Conservation (phyloP, 2,329 filamentous ascomycete species). For the Xylaria digitata region DNA sequence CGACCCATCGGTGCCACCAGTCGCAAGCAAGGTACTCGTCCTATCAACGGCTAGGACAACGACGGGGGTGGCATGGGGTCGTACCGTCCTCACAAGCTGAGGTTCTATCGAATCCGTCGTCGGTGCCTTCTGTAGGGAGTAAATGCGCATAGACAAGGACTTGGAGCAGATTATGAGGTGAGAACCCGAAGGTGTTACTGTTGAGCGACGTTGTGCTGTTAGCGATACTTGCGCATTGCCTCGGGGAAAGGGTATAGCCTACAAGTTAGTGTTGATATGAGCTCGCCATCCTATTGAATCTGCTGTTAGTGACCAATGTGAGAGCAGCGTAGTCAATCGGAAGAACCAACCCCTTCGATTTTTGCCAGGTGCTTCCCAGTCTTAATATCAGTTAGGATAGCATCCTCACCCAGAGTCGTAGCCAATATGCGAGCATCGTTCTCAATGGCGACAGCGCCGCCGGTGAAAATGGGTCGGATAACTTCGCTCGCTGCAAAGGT, state of each 20-base stretch:
- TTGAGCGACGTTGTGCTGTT: slow-evolving; percentile 37
- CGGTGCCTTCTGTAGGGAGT: slow-evolving; percentile 72
- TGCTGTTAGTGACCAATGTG: slow-evolving; percentile 21
- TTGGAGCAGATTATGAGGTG: slow-evolving; percentile 92
- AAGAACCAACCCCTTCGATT: slow-evolving; percentile 79
- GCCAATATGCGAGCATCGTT: slow-evolving; percentile 84
- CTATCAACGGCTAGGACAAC: slow-evolving; percentile 86
- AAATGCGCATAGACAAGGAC: slow-evolving; percentile 96
- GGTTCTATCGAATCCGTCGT: slow-evolving; percentile 69
- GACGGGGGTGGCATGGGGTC: slow-evolving; percentile 90
- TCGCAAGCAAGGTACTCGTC: slow-evolving; percentile 90
- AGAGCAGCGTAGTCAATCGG: neutral
- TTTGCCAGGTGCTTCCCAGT: slow-evolving; percentile 84
- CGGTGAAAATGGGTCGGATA: slow-evolving; percentile 93
- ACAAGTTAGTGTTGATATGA: slow-evolving; percentile 79
- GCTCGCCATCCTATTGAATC: slow-evolving; percentile 75
- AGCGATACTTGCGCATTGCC: slow-evolving; percentile 35
- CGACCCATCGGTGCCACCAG: slow-evolving; percentile 89
- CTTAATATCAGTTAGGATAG: slow-evolving; percentile 83
- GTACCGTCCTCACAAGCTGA: slow-evolving; percentile 81
- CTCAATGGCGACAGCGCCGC: slow-evolving; percentile 86
- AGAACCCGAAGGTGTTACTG: slow-evolving; percentile 89
- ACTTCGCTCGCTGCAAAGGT: slow-evolving; percentile 87
- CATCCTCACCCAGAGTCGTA: slow-evolving; percentile 92
- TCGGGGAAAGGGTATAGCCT: slow-evolving; percentile 41